Evolutionary conservation across 2,329 filamentous ascomycete genomes (phyloP).

Genomic region (Drechslera avenae): DNA sequence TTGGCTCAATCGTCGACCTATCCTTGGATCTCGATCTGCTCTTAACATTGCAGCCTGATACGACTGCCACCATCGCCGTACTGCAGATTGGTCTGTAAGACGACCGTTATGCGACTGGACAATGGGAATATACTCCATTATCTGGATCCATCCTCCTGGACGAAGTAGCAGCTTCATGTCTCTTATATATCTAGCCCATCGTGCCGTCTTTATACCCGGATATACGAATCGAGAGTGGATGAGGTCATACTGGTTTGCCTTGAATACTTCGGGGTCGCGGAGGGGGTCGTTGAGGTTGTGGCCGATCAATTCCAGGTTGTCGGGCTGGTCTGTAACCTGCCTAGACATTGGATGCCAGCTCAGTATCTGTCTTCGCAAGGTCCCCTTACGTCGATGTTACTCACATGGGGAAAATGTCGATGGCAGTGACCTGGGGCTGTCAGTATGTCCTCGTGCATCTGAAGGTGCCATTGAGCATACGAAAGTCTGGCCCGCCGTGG

Average conservation of each 20-base stretch:
- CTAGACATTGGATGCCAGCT: background rate
- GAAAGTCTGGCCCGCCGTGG: background rate
- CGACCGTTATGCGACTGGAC: slow-evolving; percentile 84
- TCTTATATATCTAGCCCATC: slow-evolving; percentile 76
- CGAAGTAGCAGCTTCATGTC: slow-evolving; percentile 76
- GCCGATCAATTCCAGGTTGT: slow-evolving; percentile 42
- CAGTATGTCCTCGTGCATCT: slow-evolving; percentile 7
- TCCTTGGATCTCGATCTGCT: slow-evolving; percentile 42
- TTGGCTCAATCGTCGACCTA: slow-evolving; percentile 37
- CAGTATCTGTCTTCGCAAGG: background rate
- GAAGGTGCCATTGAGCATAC: background rate
- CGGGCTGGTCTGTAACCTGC: slow-evolving; percentile 43
- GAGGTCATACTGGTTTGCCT: slow-evolving; percentile 75
- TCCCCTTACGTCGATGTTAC: background rate
- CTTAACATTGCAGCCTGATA: slow-evolving; percentile 45
- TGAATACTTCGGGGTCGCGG: slow-evolving; percentile 56
- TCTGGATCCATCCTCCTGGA: slow-evolving; percentile 82
- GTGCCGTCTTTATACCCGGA: slow-evolving; percentile 70
- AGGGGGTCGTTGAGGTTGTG: slow-evolving; percentile 49
- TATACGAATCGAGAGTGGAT: slow-evolving; percentile 78
- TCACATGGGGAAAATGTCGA: slow-evolving; percentile 46
- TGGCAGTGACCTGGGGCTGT: slow-evolving; percentile 42
- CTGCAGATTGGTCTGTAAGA: slow-evolving; percentile 60
- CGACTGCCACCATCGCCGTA: slow-evolving; percentile 44
- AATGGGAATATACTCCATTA: slow-evolving; percentile 86